These are phyloP conservation scores for Schizonepeta tenuifolia DNA, from an alignment of 257 asterid genomes.

Conservation along the genomic window DNA sequence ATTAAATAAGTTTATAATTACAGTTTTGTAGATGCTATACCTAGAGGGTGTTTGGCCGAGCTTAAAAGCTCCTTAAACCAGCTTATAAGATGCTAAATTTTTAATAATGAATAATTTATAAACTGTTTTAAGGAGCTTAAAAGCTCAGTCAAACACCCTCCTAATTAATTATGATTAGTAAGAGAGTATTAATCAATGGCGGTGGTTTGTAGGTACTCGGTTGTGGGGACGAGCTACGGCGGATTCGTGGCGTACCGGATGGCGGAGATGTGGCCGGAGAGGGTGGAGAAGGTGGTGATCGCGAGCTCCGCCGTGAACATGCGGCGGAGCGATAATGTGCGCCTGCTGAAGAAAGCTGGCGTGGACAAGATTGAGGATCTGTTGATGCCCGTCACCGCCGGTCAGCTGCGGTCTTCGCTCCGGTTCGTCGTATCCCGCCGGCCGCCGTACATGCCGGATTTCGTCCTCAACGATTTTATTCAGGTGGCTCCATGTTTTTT, in stretches of 20 bases:
- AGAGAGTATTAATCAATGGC: neutral
- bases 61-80: no score
- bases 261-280: constrained; percentile 73
- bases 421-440: constrained; percentile 35
- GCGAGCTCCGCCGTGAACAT: constrained; percentile 79
- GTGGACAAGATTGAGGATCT: constrained; percentile 54
- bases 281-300: constrained; percentile 82
- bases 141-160: no score
- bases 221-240: constrained; percentile 88
- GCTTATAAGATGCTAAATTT: no score
- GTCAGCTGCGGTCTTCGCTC: constrained; percentile 43
- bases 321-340: constrained; percentile 51
- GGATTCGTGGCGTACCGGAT: constrained; percentile 80
- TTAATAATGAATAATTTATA: no score
- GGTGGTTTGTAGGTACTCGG: constrained; percentile 37
- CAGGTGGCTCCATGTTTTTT: neutral
- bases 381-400: constrained; percentile 58
- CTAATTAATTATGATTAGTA: no score
- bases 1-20: neutral
- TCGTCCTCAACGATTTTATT: constrained; percentile 58
- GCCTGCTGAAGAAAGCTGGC: constrained; percentile 50
- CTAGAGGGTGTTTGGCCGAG: no score
- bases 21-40: neutral
- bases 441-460: constrained; percentile 54
- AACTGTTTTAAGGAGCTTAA: no score